Evolutionary conservation across 1,139 yeast species (phyloP), one percentile per base, ranked within the genome.

Genomic region (Nakaseomyces bracarensis): DNA sequence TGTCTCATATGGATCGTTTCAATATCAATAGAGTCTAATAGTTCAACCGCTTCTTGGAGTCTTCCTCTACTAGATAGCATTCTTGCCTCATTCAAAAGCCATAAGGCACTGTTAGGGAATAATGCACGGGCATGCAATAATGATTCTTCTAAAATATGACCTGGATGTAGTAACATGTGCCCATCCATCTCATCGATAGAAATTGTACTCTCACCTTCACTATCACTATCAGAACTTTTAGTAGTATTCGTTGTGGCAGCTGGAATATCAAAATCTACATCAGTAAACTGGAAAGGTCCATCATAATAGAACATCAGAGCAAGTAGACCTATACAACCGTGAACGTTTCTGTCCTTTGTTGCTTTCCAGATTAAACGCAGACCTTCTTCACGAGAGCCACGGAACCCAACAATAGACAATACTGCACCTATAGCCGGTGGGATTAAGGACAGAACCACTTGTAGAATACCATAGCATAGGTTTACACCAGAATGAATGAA

Each of bases 211-310:
- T 40, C 46, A n/a, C 42, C 41, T 36, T 21, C 21, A 23, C 36
- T 35, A 34, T 36, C 25, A 18, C 36, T 30, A 22, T 19, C 23
- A 14, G 16, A n/a, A 18, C 35, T 30, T 40, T 38, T 21, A 26
- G n/a, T 26, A 30, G 30, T 18, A 25, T 30, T 38, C 21, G 14
- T 30, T 5, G 16, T 16, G 8, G 30, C 30, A 9, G 55, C 50
- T 1, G 91, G 89, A 22, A 82, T 66, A 59, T 79, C 84, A 58
- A 78, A 82, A 44, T 83, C 87, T 27, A 81, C 81, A 63, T 91
- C 98, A 19, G 89, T 82, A 58, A 85, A 85, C 60, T 86, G 96
- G 54, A 91, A 81, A 1, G 97, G 96, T 1, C 97, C 96, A 61
- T 89, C 96, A 60, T 87, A 91, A 57, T 85, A 89, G 30, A 86